Evolutionary conservation across 306 rosid genomes (phyloP).

Genomic region (Ormosia emarginata): DNA sequence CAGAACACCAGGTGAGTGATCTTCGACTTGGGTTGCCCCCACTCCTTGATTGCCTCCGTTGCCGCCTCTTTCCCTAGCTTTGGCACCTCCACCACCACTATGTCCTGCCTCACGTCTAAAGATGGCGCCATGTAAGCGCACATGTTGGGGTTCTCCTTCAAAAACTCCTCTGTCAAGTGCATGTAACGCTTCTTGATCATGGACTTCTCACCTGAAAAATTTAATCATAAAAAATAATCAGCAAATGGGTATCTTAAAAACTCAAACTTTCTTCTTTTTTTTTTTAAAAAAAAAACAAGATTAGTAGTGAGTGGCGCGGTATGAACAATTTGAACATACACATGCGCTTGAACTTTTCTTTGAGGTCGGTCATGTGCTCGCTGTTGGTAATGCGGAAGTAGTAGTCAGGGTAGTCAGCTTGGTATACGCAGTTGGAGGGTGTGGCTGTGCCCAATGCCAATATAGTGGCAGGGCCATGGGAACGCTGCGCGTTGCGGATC

Average conservation of each 20-base stretch:
- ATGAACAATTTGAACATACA: slow-evolving; percentile 21
- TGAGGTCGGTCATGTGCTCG: slow-evolving; percentile 55
- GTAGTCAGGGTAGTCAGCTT: slow-evolving; percentile 55
- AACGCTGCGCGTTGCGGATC: slow-evolving; percentile 47
- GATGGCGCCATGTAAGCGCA: slow-evolving; percentile 63
- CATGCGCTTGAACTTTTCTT: slow-evolving; percentile 64
- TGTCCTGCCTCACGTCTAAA: slow-evolving; percentile 51
- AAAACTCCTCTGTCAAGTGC: slow-evolving; percentile 46
- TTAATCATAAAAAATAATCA: too few species aligned
- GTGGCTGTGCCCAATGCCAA: slow-evolving; percentile 62
- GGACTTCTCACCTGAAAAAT: slow-evolving; percentile 51
- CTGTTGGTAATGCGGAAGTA: slow-evolving; percentile 64
- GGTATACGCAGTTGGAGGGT: slow-evolving; percentile 35
- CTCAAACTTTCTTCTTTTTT: too few species aligned
- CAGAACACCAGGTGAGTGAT: slow-evolving; percentile 61
- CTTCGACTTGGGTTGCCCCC: slow-evolving; percentile 71
- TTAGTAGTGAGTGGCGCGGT: too few species aligned
- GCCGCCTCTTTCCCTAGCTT: slow-evolving; percentile 63
- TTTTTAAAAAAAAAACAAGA: too few species aligned
- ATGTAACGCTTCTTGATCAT: slow-evolving; percentile 61
- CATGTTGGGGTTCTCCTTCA: slow-evolving; percentile 45
- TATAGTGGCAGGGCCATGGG: slow-evolving; percentile 54
- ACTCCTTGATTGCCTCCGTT: slow-evolving; percentile 45
- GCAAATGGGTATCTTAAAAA: too few species aligned
- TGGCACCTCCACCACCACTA: slow-evolving; percentile 60